These are phyloP conservation scores for Teunomyces aglyptinius DNA, from an alignment of 805 yeast genomes.

Conservation along the genomic window DNA sequence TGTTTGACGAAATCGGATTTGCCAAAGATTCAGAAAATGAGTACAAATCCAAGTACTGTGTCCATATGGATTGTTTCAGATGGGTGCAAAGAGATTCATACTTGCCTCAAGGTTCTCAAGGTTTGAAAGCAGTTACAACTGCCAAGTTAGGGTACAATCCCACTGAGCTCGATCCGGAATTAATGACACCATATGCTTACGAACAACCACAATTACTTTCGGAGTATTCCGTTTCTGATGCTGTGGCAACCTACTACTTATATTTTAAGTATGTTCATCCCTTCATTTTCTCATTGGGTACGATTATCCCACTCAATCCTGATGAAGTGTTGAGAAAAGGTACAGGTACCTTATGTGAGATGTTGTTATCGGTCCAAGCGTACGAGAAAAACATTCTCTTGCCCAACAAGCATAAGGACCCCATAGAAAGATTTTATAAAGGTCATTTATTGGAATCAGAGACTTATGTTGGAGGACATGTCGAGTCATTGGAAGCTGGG, in stretches of 20 bases:
- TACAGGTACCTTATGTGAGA: constrained; percentile 97
- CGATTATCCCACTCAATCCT: constrained; percentile 92
- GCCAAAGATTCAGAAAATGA: constrained; percentile 86
- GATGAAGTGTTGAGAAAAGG: constrained; percentile 96
- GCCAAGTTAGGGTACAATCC: constrained; percentile 96
- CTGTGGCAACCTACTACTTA: constrained; percentile 95
- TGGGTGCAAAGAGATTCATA: constrained; percentile 99
- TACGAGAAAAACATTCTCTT: constrained; percentile 70
- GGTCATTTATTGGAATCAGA: constrained; percentile 94
- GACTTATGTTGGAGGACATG: constrained; percentile 99
- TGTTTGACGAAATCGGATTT: constrained; percentile 94
- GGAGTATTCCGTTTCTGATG: constrained; percentile 98
- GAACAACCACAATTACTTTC: constrained; percentile 90
- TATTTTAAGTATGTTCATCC: constrained; percentile 98
- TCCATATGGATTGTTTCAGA: constrained; percentile 94
- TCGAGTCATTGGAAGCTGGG: constrained; percentile 96
- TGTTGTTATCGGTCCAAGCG: constrained; percentile 96
- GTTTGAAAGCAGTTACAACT: constrained; percentile 95
- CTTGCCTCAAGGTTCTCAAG: constrained; percentile 97
- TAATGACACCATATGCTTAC: constrained; percentile 96
- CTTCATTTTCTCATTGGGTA: constrained; percentile 91
- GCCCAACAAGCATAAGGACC: constrained; percentile 93
- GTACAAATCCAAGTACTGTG: constrained; percentile 87
- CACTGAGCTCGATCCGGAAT: constrained; percentile 92
- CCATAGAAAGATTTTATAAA: constrained; percentile 89